These are phyloP conservation scores for Flaveria brownii DNA, from an alignment of 129 eudicot genomes.

Conservation along the genomic window DNA sequence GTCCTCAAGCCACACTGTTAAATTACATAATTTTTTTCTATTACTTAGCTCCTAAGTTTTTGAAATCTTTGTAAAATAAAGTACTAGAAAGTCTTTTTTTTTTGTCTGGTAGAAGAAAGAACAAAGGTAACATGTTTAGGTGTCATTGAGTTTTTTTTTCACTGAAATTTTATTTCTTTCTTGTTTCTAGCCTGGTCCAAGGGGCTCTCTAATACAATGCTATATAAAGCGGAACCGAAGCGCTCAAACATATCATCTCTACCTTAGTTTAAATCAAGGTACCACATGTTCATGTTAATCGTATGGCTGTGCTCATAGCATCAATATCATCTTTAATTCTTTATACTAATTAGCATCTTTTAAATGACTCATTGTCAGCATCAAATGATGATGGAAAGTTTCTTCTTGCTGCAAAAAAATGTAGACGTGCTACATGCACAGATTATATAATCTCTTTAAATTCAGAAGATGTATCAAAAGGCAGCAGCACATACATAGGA, in stretches of 20 bases:
- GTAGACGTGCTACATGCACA: constrained; percentile 80
- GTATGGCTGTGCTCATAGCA: background rate
- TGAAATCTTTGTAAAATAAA: background rate
- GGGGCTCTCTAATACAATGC: constrained; percentile 76
- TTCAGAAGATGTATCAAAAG: constrained; percentile 66
- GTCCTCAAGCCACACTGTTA: too few relatives aligned
- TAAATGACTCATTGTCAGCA: constrained; percentile 40
- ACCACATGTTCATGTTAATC: background rate
- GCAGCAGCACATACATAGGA: constrained; percentile 73
- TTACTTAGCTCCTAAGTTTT: background rate
- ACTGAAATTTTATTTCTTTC: background rate
- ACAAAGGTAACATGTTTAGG: background rate
- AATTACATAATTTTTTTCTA: too few relatives aligned
- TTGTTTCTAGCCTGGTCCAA: constrained; percentile 81
- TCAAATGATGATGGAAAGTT: constrained; percentile 79
- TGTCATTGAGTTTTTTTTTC: background rate
- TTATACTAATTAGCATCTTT: background rate
- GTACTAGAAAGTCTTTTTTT: background rate
- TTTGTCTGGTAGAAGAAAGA: constrained; percentile 1
- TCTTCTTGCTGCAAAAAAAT: constrained; percentile 81
- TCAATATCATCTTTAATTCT: background rate
- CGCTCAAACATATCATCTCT: constrained; percentile 71
- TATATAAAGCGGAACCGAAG: constrained; percentile 69
- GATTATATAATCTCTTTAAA: constrained; percentile 78
- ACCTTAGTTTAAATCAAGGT: constrained; percentile 75